Evolutionary conservation across 345 rosid genomes (phyloP), one percentile per base, ranked within the genome.

Genomic region (Arabidopsis arenosa): DNA sequence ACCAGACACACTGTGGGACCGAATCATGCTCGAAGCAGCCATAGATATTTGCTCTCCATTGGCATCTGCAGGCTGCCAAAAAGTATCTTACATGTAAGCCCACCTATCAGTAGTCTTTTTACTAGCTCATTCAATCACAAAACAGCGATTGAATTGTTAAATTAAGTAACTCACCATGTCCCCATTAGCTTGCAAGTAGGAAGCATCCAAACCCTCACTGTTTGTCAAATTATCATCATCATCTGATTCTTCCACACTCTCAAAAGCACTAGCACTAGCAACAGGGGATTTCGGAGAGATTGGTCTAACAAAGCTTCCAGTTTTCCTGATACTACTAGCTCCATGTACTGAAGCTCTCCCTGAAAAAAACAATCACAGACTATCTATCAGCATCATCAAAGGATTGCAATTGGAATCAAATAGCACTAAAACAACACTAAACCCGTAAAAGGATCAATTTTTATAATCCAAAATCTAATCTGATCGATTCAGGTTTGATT

Each of bases 281-380:
- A 80, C 94, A 58, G 99, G 99, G 26, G 99, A 96, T 82, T 91
- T 93, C 0, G 99, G 99, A 66, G 98, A 88, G 48, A 88, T 87
- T 73, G 95, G 89, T 78, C 93, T 86, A 18, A 86, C 83, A 73
- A 88, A 78, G 76, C 70, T 85, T 61, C 90, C 88, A 58, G 81
- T 30, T 80, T 90, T 88, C 87, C 86, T 89, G 35, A 83, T 68
- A 51, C 78, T 70, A 78, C 82, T 75, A 78, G 82, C 70, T 43
- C 80, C 81, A 77, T 80, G 89, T 41, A 83, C 83, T 53, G 87
- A 71, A 73, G 96, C 73, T 80, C 85, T 85, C 64, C 87, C 97
- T 93, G 86, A 36, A 40, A 41, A 21, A 0, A 79, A 81, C 36
- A 48, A 51, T 8, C 41, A 43, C 75, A 51, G 3, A 6, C 68